Evolutionary conservation across 2,329 filamentous ascomycete genomes (phyloP).

Genomic region (Alternaria sp.): DNA sequence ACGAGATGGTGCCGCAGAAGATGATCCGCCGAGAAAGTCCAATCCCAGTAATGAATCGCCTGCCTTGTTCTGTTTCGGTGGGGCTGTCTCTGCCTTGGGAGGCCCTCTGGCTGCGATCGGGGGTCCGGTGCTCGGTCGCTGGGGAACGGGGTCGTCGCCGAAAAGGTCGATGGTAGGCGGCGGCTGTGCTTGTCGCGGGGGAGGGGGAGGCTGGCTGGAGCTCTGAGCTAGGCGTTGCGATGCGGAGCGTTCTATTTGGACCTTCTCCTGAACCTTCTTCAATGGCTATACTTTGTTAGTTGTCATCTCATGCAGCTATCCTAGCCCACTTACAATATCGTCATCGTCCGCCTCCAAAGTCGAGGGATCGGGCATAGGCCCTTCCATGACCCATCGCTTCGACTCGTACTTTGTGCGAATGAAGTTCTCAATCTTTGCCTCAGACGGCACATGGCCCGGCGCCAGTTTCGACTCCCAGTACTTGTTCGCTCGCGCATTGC

Average conservation of each 20-base stretch:
- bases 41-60: constrained; percentile 87
- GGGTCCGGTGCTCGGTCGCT: constrained; percentile 76
- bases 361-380: constrained; percentile 89
- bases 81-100: constrained; percentile 69
- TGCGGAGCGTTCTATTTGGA: constrained; percentile 67
- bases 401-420: constrained; percentile 99
- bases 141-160: constrained; percentile 72
- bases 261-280: constrained; percentile 73
- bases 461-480: constrained; percentile 97
- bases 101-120: constrained; percentile 59
- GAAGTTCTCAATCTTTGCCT: constrained; percentile 99
- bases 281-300: constrained; percentile 58
- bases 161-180: constrained; percentile 73
- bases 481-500: constrained; percentile 95
- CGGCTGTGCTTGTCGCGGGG: constrained; percentile 39
- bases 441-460: constrained; percentile 87
- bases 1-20: constrained; percentile 71
- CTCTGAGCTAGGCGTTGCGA: constrained; percentile 57
- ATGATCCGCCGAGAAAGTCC: constrained; percentile 82
- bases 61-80: constrained; percentile 68
- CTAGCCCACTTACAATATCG: constrained; percentile 67
- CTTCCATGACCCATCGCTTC: constrained; percentile 99
- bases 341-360: constrained; percentile 83
- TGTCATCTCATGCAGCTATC: neutral
- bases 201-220: constrained; percentile 34